phyloP scores from a whole-genome alignment of 2,329 filamentous ascomycete species.

The Geoglossum cookeanum region DNA sequence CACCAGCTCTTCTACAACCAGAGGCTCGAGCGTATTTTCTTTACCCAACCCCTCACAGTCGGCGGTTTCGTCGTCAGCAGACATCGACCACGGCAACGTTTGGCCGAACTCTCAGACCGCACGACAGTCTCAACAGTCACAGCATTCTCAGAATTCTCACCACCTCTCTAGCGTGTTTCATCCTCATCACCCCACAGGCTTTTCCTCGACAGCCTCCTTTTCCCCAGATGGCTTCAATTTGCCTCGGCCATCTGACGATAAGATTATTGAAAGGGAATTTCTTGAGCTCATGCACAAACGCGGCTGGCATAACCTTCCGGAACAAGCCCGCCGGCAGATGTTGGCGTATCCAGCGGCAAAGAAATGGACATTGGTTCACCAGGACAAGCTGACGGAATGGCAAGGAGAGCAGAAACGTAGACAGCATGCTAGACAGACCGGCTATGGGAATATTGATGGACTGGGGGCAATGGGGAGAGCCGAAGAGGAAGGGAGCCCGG shows the following conservation, averaged over 20 bases:
- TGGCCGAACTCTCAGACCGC: constrained; percentile 18
- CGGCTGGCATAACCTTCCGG: constrained; percentile 91
- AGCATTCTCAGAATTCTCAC: constrained; percentile 12
- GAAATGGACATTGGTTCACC: constrained; percentile 94
- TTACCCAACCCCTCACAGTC: constrained; percentile 30
- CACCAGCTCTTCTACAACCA: constrained; percentile 36
- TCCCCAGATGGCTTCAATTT: constrained; percentile 39
- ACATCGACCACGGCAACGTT: constrained; percentile 13
- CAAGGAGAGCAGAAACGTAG: constrained; percentile 86
- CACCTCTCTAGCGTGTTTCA: constrained; percentile 29
- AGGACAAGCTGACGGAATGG: constrained; percentile 82
- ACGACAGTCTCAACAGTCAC: constrained; percentile 20
- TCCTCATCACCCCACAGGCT: constrained; percentile 24
- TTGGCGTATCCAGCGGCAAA: constrained; percentile 82
- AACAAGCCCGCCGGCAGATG: constrained; percentile 91
- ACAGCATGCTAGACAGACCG: constrained; percentile 50
- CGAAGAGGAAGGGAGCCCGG: constrained; percentile 87
- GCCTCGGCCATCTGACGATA: constrained; percentile 58
- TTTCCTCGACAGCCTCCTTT: constrained; percentile 29
- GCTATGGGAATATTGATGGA: constrained; percentile 44
- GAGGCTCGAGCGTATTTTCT: constrained; percentile 36
- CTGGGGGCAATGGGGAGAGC: constrained; percentile 55
- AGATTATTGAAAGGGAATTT: constrained; percentile 78
- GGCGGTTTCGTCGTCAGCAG: constrained; percentile 20
- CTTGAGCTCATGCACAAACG: constrained; percentile 89